Evolutionary conservation across 2,329 filamentous ascomycete species (phyloP).

Genomic region (Colletotrichum theobromicola): DNA sequence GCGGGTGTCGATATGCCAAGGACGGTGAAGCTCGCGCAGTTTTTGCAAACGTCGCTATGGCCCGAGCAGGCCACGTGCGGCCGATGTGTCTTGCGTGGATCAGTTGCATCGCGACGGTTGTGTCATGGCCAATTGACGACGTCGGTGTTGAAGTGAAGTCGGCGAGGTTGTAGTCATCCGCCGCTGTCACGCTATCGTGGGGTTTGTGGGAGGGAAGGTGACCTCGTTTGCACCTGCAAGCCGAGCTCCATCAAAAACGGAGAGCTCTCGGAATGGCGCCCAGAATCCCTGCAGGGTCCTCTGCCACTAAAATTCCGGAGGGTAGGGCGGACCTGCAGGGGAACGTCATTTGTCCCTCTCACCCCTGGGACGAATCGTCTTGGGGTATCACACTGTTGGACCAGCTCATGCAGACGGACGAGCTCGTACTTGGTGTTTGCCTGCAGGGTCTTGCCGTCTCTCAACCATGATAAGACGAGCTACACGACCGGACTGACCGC

Average conservation of each 20-base stretch:
- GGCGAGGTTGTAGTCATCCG: not conserved
- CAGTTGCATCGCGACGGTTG: conserved; percentile 29
- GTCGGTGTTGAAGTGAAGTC: not conserved
- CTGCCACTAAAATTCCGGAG: not conserved
- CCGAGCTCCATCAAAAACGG: conserved; percentile 13
- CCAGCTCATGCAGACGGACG: not conserved
- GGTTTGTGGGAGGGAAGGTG: not conserved
- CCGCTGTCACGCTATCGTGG: not conserved
- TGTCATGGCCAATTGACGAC: conserved; percentile 23
- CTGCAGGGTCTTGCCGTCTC: not conserved
- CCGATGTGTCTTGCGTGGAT: conserved; percentile 29
- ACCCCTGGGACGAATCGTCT: conserved; percentile 11
- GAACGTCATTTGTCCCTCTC: conserved; percentile 17
- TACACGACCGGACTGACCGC: not conserved
- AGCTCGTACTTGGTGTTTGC: not conserved
- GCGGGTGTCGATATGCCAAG: not conserved
- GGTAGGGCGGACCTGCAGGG: conserved; percentile 17
- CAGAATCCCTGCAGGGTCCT: conserved; percentile 16
- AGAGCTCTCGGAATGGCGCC: conserved; percentile 9
- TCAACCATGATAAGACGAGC: not conserved
- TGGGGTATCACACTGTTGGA: conserved; percentile 1
- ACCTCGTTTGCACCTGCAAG: conserved; percentile 13
- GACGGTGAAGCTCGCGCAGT: not conserved
- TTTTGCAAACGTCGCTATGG: conserved; percentile 1
- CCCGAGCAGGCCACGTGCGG: conserved; percentile 19